Percentiles rank a stretch among this genome's conserved stretches.
Conservation (phyloP, 2,329 filamentous ascomycete species). For the Penicillium hesseltinei region DNA sequence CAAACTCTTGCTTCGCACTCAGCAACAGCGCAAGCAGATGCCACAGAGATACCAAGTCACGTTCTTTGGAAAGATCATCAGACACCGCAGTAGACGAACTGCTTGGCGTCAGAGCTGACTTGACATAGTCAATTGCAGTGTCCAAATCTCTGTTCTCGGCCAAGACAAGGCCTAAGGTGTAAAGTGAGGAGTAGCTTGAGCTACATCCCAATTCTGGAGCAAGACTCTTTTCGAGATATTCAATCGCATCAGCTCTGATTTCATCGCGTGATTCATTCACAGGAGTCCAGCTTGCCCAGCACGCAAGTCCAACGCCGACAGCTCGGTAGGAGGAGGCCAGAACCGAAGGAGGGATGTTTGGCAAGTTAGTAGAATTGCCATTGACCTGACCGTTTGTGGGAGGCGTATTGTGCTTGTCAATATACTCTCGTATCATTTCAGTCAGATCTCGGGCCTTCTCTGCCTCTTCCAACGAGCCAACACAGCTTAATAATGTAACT, state of each 20-base stretch:
- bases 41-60: conserved; percentile 76
- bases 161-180: conserved; percentile 77
- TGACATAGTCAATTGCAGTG: conserved; percentile 77
- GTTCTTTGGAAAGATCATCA: conserved; percentile 33
- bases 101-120: conserved; percentile 66
- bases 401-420: conserved; percentile 58
- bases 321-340: conserved; percentile 75
- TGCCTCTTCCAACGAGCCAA: conserved; percentile 70
- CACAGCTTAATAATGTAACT: conserved; percentile 76
- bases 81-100: conserved; percentile 28
- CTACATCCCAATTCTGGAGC: conserved; percentile 64
- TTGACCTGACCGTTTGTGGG: conserved; percentile 23
- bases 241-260: conserved; percentile 74
- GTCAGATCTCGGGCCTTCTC: conserved; percentile 75
- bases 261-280: conserved; percentile 69
- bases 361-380: conserved; percentile 18
- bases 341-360: conserved; percentile 56
- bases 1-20: conserved; percentile 81
- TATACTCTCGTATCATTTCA: conserved; percentile 69
- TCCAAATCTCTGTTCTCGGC: conserved; percentile 81
- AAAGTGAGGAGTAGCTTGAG: conserved; percentile 72
- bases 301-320: conserved; percentile 79
- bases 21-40: conserved; percentile 84
- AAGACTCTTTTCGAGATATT: conserved; percentile 70
- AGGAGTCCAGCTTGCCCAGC: conserved; percentile 81